A percentile compares a stretch with the other conserved stretches of the same genome.
Conservation (phyloP, 768 basidiomycete genomes). For the Daedaleopsis nitida region DNA sequence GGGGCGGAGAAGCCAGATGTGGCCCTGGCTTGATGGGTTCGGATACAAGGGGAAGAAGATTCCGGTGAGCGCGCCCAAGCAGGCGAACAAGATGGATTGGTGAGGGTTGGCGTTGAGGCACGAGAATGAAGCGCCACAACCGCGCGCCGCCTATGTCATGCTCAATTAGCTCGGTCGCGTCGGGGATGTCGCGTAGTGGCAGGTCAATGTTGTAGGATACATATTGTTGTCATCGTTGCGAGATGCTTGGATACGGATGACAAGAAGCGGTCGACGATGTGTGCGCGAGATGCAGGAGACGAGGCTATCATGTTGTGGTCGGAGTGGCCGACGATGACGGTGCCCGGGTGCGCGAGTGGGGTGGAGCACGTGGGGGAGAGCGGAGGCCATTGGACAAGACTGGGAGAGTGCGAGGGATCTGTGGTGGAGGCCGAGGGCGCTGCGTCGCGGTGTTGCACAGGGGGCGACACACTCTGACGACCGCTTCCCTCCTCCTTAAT, state of each 20-base stretch:
- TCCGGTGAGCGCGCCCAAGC: slow-evolving; percentile 46
- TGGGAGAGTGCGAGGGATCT: neutral
- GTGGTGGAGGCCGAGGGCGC: neutral
- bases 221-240: neutral
- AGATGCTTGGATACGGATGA: neutral
- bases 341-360: neutral
- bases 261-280: neutral
- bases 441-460: neutral
- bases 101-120: slow-evolving; percentile 33
- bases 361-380: slow-evolving; percentile 9
- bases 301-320: neutral
- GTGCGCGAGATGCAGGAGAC: neutral
- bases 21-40: slow-evolving; percentile 98
- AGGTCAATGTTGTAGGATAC: neutral
- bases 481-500: neutral
- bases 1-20: slow-evolving; percentile 67
- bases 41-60: slow-evolving; percentile 85
- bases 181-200: neutral
- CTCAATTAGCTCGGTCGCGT: neutral
- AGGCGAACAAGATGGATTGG: slow-evolving; percentile 70
- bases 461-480: neutral
- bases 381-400: neutral
- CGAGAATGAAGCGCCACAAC: too few species aligned
- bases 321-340: neutral
- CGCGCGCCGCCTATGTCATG: too few species aligned